phyloP scores from a whole-genome alignment of 768 basidiomycete species.

The Strobilomyces dryophilus region DNA sequence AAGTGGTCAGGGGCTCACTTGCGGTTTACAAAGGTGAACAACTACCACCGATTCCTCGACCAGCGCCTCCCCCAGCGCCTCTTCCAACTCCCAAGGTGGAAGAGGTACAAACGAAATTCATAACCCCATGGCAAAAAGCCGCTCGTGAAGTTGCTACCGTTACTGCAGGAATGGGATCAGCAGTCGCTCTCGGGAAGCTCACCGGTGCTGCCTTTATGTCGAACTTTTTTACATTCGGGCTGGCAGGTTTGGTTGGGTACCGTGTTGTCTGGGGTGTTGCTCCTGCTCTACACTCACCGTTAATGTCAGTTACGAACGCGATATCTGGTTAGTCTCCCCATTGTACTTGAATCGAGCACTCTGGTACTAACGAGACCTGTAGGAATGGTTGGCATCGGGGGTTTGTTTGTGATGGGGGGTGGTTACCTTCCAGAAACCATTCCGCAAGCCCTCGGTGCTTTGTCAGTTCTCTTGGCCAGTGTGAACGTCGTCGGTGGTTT shows the following conservation, averaged over 20 bases:
- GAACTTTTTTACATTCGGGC: conserved; percentile 84
- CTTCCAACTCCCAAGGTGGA: conserved; percentile 47
- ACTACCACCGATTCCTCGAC: conserved; percentile 64
- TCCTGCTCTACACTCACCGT: conserved; percentile 82
- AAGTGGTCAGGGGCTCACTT: conserved; percentile 79
- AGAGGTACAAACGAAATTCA: conserved; percentile 44
- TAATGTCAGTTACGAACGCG: conserved; percentile 90
- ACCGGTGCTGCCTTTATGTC: conserved; percentile 84
- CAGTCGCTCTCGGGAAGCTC: conserved; percentile 69
- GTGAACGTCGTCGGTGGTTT: conserved; percentile 89
- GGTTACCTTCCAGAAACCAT: conserved; percentile 78
- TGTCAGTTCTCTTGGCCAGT: conserved; percentile 83
- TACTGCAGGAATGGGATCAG: conserved; percentile 72
- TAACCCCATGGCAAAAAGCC: conserved; percentile 86
- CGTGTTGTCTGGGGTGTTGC: conserved; percentile 89
- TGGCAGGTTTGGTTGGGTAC: conserved; percentile 83
- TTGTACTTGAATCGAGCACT: conserved; percentile 6
- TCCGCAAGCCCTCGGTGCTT: conserved; percentile 73
- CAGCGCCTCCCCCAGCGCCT: conserved; percentile 58
- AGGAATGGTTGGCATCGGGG: conserved; percentile 80
- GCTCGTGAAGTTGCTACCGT: conserved; percentile 69
- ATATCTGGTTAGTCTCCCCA: conserved; percentile 57
- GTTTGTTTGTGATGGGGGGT: conserved; percentile 89
- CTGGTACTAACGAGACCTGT: neutral
- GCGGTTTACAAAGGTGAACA: conserved; percentile 65